Evolutionary conservation across 495 filamentous ascomycete species (phyloP).

Genomic region (Poronia punctata): DNA sequence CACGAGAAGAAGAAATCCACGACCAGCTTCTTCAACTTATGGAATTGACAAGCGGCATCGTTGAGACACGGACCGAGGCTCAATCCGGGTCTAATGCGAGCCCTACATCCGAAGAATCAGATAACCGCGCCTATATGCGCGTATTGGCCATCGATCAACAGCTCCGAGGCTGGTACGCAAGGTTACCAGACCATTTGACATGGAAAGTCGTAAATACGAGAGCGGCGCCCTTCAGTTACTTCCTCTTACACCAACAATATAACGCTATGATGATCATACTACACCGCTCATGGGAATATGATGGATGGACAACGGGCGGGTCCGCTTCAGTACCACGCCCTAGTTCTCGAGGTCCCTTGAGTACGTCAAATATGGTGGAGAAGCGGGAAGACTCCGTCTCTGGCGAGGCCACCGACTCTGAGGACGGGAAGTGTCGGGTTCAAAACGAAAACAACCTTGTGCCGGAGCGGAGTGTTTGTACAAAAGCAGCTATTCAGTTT

Average conservation of each 20-base stretch:
- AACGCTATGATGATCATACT: conserved; percentile 43
- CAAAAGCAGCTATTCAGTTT: conserved; percentile 43
- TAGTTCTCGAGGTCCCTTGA: background rate
- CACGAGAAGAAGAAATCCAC: conserved; percentile 31
- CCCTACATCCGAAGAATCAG: conserved; percentile 24
- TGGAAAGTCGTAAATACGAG: conserved; percentile 45
- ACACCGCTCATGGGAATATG: conserved; percentile 43
- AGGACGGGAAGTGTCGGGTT: conserved; percentile 3
- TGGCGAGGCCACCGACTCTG: background rate
- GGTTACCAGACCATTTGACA: conserved; percentile 37
- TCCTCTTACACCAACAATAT: conserved; percentile 48
- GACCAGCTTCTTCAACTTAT: conserved; percentile 43
- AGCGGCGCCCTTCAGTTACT: conserved; percentile 43
- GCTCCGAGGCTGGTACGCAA: conserved; percentile 44
- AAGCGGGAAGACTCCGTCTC: background rate
- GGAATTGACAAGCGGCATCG: conserved; percentile 44
- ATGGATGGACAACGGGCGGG: conserved; percentile 31
- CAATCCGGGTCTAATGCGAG: conserved; percentile 15
- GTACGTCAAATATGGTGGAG: background rate
- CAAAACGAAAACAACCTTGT: conserved; percentile 33
- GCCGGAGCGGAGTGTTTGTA: conserved; percentile 42
- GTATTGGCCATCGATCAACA: conserved; percentile 42
- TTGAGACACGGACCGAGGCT: conserved; percentile 25
- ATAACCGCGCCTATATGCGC: conserved; percentile 36
- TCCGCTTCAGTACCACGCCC: conserved; percentile 3